These are phyloP conservation scores for Neocucurbitaria cava DNA, from an alignment of 2,329 filamentous ascomycete genomes.

Conservation along the genomic window DNA sequence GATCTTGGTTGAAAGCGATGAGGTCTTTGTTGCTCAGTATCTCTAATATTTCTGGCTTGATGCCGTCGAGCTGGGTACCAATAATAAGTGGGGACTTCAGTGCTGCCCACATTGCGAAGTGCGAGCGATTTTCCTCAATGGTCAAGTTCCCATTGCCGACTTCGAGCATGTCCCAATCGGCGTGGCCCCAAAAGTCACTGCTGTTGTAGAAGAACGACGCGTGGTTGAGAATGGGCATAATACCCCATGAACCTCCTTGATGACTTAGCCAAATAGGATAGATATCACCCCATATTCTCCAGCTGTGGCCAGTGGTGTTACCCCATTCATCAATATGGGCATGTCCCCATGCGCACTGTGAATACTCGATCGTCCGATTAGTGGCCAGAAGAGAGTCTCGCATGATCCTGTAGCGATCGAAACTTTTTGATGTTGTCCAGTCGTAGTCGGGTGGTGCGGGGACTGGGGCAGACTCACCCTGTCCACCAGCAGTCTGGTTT, in stretches of 20 bases:
- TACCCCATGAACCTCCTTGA: constrained; percentile 10
- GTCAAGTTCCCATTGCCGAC: constrained; percentile 48
- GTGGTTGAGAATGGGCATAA: constrained; percentile 30
- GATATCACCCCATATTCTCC: constrained; percentile 39
- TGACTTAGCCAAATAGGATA: constrained; percentile 22
- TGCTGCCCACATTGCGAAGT: constrained; percentile 52
- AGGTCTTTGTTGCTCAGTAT: constrained; percentile 51
- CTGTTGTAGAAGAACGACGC: constrained; percentile 28
- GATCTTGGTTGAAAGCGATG: constrained; percentile 55
- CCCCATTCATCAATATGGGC: constrained; percentile 42
- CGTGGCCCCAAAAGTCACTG: constrained; percentile 31
- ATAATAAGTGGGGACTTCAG: constrained; percentile 55
- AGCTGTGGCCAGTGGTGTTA: constrained; percentile 39
- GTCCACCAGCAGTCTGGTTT: constrained; percentile 41
- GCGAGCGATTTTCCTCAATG: constrained; percentile 37
- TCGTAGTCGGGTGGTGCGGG: constrained; percentile 58
- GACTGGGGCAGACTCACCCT: constrained; percentile 34
- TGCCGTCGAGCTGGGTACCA: constrained; percentile 48
- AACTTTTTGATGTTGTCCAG: constrained; percentile 57
- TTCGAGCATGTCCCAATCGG: constrained; percentile 41
- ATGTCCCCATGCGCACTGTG: constrained; percentile 45
- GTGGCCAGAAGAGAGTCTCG: constrained; percentile 54
- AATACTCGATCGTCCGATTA: constrained; percentile 44
- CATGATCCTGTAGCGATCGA: constrained; percentile 56
- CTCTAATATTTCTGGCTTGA: constrained; percentile 48